Percentiles rank a stretch among this genome's conserved stretches.
phyloP scores from a whole-genome alignment of 176 grass and related monocot species.

The Chrysopogon serrulatus region DNA sequence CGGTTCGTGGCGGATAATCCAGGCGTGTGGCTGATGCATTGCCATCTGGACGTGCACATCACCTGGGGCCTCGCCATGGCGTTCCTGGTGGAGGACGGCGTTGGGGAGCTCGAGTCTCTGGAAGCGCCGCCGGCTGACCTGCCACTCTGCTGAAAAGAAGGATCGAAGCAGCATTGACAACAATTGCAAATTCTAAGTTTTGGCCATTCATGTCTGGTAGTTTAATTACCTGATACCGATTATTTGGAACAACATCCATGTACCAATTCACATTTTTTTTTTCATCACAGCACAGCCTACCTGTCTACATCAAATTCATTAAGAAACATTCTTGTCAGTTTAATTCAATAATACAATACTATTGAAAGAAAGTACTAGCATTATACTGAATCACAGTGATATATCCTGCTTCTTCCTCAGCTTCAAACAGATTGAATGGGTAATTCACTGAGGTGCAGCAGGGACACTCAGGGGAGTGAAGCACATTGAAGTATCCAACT shows the following conservation, averaged over 20 bases:
- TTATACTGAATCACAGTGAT: too few species aligned
- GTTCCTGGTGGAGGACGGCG: slow-evolving; percentile 75
- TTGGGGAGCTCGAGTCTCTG: slow-evolving; percentile 55
- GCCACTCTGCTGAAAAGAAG: slow-evolving; percentile 51
- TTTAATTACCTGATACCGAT: background rate
- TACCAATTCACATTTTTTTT: background rate
- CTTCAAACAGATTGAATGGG: too few species aligned
- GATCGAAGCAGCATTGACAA: background rate
- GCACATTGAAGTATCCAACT: too few species aligned
- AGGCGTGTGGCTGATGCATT: too few species aligned
- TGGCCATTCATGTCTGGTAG: background rate
- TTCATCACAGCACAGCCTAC: background rate
- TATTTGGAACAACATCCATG: background rate
- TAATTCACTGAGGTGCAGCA: too few species aligned
- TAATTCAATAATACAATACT: too few species aligned
- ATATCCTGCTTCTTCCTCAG: too few species aligned
- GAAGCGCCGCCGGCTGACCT: slow-evolving; percentile 59
- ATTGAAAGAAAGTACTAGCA: too few species aligned
- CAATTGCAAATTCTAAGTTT: background rate
- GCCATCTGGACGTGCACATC: slow-evolving; percentile 89
- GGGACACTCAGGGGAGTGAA: too few species aligned
- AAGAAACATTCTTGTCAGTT: too few species aligned
- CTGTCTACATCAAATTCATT: too few species aligned
- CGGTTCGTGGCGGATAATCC: slow-evolving; percentile 80
- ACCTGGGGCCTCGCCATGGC: slow-evolving; percentile 93